Evolutionary conservation across 129 eudicot species (phyloP), one percentile per base, ranked within the genome.

Genomic region (Centrapalus pauciflorus): DNA sequence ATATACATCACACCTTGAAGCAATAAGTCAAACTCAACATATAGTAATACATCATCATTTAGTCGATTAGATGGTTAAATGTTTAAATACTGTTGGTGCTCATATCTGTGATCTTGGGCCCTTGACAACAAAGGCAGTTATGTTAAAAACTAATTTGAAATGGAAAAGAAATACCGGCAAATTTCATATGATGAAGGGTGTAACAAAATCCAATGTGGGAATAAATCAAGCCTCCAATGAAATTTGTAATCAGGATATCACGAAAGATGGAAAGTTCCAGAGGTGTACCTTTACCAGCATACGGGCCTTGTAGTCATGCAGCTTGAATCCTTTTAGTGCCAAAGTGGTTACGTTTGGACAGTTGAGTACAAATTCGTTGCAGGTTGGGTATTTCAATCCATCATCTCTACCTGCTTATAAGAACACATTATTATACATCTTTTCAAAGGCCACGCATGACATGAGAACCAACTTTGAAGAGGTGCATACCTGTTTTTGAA

Each of bases 261-360:
- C 16, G 52, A 45, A 0, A 4, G 14, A 7, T 14, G 20, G 50
- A 20, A 27, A 52, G 19, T 52, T 40, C 14, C 73, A 29, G 40
- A 67, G 17, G 50, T 32, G 17, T 75, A 90, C 97, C 97, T 86
- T 86, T 62, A 86, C 83, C 50, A 90, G 91, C 43, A 74, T 75
- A 28, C 95, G 85, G 12, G 82, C 87, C 74, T 82, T 84, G 71
- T 43, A 49, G 79, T 90, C 97, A 71, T 82, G 95, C 70, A 90
- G 64, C 74, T 87, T 90, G 60, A 90, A 84, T 66, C 97, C 97
- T 71, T 92, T 77, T 9, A 90, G 85, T 73, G 97, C 90, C 57
- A 90, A 62, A 63, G 85, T 79, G 52, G 85, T 74, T 69, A 90
- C 48, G 24, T 77, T 30, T 9, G 97, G 90, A 76, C 97, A 90